phyloP scores from a whole-genome alignment of 2,329 filamentous ascomycete species.

The Penicillium italicum region DNA sequence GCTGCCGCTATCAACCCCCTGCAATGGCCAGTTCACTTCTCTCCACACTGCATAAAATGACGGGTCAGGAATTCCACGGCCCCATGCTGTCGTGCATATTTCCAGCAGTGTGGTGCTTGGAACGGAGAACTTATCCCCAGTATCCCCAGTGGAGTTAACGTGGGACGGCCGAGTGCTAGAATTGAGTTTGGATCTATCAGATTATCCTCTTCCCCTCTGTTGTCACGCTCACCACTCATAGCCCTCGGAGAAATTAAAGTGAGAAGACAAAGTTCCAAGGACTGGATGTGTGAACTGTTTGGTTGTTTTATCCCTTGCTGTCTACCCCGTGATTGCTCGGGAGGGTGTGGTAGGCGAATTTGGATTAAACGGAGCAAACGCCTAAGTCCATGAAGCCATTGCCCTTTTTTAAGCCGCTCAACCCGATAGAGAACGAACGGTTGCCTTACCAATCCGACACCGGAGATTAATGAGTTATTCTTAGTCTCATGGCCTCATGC shows the following conservation, averaged over 20 bases:
- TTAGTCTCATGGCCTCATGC: not conserved
- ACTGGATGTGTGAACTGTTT: not conserved
- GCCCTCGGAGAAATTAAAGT: slow-evolving; percentile 5
- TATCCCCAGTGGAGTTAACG: slow-evolving; percentile 7
- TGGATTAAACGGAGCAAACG: too few species aligned
- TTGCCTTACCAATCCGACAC: not conserved
- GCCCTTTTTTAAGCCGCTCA: not conserved
- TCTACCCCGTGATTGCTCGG: not conserved
- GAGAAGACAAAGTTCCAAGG: not conserved
- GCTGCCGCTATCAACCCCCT: not conserved
- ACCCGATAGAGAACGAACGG: not conserved
- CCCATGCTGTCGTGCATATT: slow-evolving; percentile 18
- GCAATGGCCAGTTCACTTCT: not conserved
- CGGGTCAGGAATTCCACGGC: slow-evolving; percentile 5
- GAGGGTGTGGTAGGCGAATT: not conserved
- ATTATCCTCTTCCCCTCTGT: not conserved
- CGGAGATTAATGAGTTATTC: not conserved
- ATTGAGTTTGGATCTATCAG: slow-evolving; percentile 16
- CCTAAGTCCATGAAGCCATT: too few species aligned
- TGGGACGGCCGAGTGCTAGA: slow-evolving; percentile 2
- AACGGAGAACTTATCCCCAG: slow-evolving; percentile 9
- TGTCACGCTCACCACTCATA: not conserved
- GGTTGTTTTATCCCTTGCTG: not conserved
- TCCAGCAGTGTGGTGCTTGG: slow-evolving; percentile 9
- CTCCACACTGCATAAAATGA: slow-evolving; percentile 12